Percentiles rank a stretch among this genome's conserved stretches.
phyloP scores from a whole-genome alignment of 257 asterid genomes.

The Przewalskia tangutica region DNA sequence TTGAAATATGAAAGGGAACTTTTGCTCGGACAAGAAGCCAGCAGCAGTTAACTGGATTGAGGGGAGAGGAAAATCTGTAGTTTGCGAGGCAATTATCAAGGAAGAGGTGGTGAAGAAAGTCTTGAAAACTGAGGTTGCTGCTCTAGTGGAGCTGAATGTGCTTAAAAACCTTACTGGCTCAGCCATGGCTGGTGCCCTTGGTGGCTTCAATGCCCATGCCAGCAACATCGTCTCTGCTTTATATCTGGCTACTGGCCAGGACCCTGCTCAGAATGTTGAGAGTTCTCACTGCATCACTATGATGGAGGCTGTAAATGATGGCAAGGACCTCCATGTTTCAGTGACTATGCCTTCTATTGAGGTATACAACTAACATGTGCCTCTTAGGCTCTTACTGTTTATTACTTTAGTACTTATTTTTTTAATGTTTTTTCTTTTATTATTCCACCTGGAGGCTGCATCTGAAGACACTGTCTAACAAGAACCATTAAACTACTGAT shows the following conservation, averaged over 20 bases:
- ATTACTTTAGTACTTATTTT: no score
- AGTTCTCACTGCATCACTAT: slow-evolving; percentile 49
- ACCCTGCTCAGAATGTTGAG: slow-evolving; percentile 50
- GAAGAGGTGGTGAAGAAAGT: slow-evolving; percentile 43
- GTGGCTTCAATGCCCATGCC: slow-evolving; percentile 55
- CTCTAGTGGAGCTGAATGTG: slow-evolving; percentile 45
- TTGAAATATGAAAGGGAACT: slow-evolving; percentile 19
- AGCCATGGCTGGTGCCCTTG: slow-evolving; percentile 49
- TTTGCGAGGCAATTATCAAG: slow-evolving; percentile 42
- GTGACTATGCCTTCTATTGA: slow-evolving; percentile 56
- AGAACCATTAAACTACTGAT: background rate
- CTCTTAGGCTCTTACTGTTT: background rate
- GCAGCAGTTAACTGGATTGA: slow-evolving; percentile 56
- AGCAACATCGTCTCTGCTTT: slow-evolving; percentile 43
- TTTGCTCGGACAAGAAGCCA: slow-evolving; percentile 46
- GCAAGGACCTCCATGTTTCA: slow-evolving; percentile 46
- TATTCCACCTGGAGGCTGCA: background rate
- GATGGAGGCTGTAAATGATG: slow-evolving; percentile 44
- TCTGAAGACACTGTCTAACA: background rate
- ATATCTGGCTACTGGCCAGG: slow-evolving; percentile 46
- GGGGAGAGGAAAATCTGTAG: slow-evolving; percentile 47
- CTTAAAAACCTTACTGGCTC: slow-evolving; percentile 43
- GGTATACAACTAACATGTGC: slow-evolving; percentile 13
- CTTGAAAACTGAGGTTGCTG: slow-evolving; percentile 38
- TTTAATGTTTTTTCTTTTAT: background rate